Base-by-base conservation (phyloP, 2,329 filamentous ascomycete species). In the Sclerotinia trifoliorum region DNA sequence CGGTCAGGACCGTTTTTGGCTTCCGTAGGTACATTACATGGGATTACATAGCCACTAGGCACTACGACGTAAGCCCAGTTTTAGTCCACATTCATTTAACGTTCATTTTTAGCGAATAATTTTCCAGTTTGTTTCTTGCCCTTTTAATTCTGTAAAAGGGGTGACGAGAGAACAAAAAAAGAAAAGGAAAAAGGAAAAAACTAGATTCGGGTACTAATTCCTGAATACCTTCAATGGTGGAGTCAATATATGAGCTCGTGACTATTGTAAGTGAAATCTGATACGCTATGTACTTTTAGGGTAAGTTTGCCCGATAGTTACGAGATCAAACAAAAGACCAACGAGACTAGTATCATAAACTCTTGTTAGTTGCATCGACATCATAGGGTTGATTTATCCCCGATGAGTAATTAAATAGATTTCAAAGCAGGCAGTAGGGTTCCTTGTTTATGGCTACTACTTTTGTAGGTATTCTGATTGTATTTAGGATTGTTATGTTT, bases 1-100 rank as follows among this genome's bases (percentile, higher is more conserved):
- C n/a, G 29, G 42, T 51, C 32, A 49, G 64, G 55, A 19, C 64
- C 32, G 64, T 42, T 51, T 66, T 61, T 52, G 32, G 54, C 6
- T 35, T 29, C 52, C 17, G 11, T 60, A 2, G 42, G 42, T 24
- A 15, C 15, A 42, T 17, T 42, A 42, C 39, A 17, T 42, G 39
- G 10, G 10, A 42, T 42, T 42, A 42, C 13, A 15, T 42, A 42
- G 39, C 39, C 5, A 42, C 39, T 42, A 42, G 39, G 39, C 15
- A 42, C 19, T 39, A 19, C 21, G 1, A 8, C 21, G 11, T 49
- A 19, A 51, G 29, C 60, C 46, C 35, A 44, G 55, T 58, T 58
- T 26, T 24, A 13, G 55, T 44, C n/a, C 29, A 62, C 60, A 19
- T 26, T 51, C 29, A 19, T 26, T 51, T n/a, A 51, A 24, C 21